Evolutionary conservation across 2,329 filamentous ascomycete species (phyloP).

Genomic region (Colletotrichum tanaceti): DNA sequence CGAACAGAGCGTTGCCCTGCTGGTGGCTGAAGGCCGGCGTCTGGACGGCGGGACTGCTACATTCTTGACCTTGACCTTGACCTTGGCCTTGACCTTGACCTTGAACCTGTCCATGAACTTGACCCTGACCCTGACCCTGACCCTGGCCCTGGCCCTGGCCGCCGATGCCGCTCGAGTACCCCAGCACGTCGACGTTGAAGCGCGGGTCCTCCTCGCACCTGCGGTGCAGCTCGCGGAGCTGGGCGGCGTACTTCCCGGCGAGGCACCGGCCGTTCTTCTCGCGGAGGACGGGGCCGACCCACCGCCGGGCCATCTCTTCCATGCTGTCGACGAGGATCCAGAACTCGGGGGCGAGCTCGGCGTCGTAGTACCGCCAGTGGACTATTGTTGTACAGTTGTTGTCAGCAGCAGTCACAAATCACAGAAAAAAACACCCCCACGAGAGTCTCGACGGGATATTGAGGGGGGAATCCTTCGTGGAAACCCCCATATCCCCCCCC

Average conservation of each 20-base stretch:
- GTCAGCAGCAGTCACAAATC: conserved; percentile 8
- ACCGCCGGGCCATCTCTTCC: conserved; percentile 47
- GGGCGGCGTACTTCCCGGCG: conserved; percentile 43
- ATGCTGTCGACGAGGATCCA: conserved; percentile 47
- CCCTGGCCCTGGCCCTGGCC: background rate
- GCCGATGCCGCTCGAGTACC: conserved; percentile 38
- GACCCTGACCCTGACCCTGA: no score
- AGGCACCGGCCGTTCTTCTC: conserved; percentile 34
- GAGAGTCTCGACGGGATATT: no score
- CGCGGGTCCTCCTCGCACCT: conserved; percentile 34
- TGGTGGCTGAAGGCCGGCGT: conserved; percentile 30
- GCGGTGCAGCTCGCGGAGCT: conserved; percentile 39
- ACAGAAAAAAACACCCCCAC: no score
- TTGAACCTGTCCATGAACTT: no score
- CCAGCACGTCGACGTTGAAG: conserved; percentile 41
- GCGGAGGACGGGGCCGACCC: conserved; percentile 42
- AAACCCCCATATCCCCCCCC: no score
- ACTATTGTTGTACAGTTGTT: conserved; percentile 41
- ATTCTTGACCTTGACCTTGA: background rate
- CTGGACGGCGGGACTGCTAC: conserved; percentile 26
- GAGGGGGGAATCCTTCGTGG: no score
- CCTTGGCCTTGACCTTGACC: no score
- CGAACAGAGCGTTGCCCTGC: conserved; percentile 26
- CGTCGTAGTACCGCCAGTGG: conserved; percentile 47
- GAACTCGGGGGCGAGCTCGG: conserved; percentile 44